Percentiles rank a stretch among this genome's conserved stretches.
Evolutionary conservation across 768 basidiomycete genomes (phyloP).

Genomic region (Termitomyces sp.): DNA sequence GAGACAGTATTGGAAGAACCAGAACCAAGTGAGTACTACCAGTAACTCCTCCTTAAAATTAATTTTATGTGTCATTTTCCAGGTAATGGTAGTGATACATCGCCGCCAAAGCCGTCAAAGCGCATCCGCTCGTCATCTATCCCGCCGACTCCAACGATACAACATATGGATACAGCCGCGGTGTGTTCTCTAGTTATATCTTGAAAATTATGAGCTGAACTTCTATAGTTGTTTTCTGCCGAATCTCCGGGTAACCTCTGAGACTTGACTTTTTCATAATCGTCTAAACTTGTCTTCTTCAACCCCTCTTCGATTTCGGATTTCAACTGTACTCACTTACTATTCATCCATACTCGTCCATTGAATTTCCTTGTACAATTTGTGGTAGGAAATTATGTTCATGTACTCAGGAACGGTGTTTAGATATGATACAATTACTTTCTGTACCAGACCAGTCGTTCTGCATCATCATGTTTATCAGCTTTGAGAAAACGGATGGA

Average conservation of each 20-base stretch:
- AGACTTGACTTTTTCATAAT: slow-evolving; percentile 1
- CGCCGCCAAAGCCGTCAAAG: slow-evolving; percentile 13
- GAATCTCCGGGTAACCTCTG: slow-evolving; percentile 35
- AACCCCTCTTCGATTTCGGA: no score
- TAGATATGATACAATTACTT: no score
- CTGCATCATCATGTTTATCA: no score
- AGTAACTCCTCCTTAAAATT: background rate
- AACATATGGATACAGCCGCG: slow-evolving; percentile 10
- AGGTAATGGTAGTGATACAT: background rate
- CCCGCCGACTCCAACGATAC: slow-evolving; percentile 24
- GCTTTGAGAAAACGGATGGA: no score
- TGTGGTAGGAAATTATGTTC: no score
- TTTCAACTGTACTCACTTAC: no score
- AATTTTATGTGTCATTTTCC: background rate
- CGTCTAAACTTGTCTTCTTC: no score
- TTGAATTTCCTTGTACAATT: no score
- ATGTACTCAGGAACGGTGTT: no score
- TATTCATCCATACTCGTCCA: no score
- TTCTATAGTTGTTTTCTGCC: slow-evolving; percentile 31
- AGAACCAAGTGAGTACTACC: background rate
- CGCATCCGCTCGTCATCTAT: slow-evolving; percentile 30
- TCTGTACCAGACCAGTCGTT: no score
- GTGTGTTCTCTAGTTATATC: slow-evolving; percentile 2
- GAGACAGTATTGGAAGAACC: background rate
- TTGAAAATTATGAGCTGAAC: background rate